Evolutionary conservation across 129 eudicot genomes (phyloP).

Genomic region (Silybum marianum): DNA sequence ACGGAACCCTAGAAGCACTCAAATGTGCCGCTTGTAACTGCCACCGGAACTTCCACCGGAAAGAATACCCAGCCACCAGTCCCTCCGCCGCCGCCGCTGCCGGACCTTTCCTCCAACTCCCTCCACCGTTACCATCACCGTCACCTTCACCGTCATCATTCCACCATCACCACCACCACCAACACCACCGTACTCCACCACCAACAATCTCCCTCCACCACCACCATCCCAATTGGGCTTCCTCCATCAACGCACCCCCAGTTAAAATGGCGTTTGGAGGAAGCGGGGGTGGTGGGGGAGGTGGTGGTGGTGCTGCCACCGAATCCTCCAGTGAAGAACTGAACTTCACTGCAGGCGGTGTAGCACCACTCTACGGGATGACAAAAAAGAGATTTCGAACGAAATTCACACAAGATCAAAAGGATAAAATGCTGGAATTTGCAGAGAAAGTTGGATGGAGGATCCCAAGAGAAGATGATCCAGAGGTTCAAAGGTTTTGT

Average conservation of each 20-base stretch:
- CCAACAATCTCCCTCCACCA: constrained; percentile 27
- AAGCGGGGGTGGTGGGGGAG: constrained; percentile 27
- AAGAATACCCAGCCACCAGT: constrained; percentile 44
- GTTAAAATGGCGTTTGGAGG: constrained; percentile 65
- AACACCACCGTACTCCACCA: constrained; percentile 42
- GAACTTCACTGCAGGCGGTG: constrained; percentile 41
- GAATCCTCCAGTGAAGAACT: constrained; percentile 85
- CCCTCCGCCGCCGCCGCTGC: constrained; percentile 8
- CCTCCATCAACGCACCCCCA: constrained; percentile 54
- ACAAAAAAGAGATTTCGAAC: constrained; percentile 67
- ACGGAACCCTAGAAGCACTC: constrained; percentile 87
- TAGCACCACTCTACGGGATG: constrained; percentile 45
- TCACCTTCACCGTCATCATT: constrained; percentile 41
- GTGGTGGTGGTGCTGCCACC: constrained; percentile 38
- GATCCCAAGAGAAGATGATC: constrained; percentile 86
- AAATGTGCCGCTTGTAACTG: constrained; percentile 95
- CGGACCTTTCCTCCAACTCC: constrained; percentile 65
- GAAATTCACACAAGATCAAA: constrained; percentile 78
- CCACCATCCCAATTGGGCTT: constrained; percentile 52
- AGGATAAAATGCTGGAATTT: constrained; percentile 83
- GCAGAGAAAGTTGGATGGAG: constrained; percentile 94
- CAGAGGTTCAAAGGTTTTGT: constrained; percentile 77
- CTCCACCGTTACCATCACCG: constrained; percentile 60
- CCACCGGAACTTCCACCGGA: constrained; percentile 97
- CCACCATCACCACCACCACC: constrained; percentile 37